These are phyloP conservation scores for Globisporangium rhizosaccharum DNA, from an alignment of 352 stramenopile species.

Conservation along the genomic window DNA sequence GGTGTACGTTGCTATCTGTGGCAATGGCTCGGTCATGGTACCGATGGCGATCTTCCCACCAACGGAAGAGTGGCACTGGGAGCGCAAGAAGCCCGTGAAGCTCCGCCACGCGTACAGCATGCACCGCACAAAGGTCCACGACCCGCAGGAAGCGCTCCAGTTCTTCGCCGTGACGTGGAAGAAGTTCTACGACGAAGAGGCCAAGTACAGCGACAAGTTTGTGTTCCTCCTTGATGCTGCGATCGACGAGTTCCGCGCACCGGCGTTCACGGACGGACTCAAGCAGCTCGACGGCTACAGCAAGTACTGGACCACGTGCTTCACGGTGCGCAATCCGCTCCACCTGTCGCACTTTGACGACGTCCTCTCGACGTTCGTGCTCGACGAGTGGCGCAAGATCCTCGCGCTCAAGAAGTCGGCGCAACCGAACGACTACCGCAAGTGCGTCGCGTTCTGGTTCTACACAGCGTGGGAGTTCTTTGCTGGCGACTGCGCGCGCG, in stretches of 20 bases:
- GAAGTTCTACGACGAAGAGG: slow-evolving; percentile 86
- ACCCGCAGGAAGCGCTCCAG: slow-evolving; percentile 70
- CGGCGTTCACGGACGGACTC: slow-evolving; percentile 63
- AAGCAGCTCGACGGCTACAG: slow-evolving; percentile 76
- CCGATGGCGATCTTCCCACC: slow-evolving; percentile 83
- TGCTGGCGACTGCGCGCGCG: slow-evolving; percentile 62
- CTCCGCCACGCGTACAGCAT: slow-evolving; percentile 77
- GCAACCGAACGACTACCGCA: slow-evolving; percentile 84
- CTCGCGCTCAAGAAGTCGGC: slow-evolving; percentile 77
- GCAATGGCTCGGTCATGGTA: slow-evolving; percentile 83
- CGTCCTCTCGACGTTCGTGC: slow-evolving; percentile 60
- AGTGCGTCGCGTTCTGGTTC: slow-evolving; percentile 86
- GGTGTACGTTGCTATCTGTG: slow-evolving; percentile 82
- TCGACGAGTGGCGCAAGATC: slow-evolving; percentile 72
- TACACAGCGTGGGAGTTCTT: slow-evolving; percentile 84
- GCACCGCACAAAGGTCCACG: slow-evolving; percentile 63
- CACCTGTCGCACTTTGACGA: slow-evolving; percentile 70
- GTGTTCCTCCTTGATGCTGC: slow-evolving; percentile 65
- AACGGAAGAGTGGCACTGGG: slow-evolving; percentile 75
- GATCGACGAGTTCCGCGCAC: slow-evolving; percentile 58
- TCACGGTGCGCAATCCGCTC: slow-evolving; percentile 68
- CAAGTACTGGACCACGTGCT: slow-evolving; percentile 82
- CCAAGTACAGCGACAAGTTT: slow-evolving; percentile 86
- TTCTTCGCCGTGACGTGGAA: slow-evolving; percentile 87
- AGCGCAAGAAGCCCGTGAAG: slow-evolving; percentile 82